These are phyloP conservation scores for Clathrus columnatus DNA, from an alignment of 768 basidiomycete genomes.

Conservation along the genomic window DNA sequence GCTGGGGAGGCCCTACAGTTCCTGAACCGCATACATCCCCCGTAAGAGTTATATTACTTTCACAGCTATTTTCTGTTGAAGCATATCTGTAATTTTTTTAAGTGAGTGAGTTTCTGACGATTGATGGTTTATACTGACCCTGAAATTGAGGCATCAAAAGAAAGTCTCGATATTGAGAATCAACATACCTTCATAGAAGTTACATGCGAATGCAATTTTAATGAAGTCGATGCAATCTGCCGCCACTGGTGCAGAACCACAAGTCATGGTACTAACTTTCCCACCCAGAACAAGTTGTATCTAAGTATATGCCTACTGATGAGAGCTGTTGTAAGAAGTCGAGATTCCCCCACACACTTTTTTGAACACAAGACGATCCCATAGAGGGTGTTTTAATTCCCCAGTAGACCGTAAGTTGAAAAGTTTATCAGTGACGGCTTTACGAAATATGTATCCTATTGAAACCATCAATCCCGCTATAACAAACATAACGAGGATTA, in stretches of 20 bases:
- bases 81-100: constrained; percentile 47
- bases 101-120: background rate
- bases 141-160: background rate
- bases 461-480: background rate
- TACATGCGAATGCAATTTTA: constrained; percentile 69
- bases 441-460: constrained; percentile 66
- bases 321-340: background rate
- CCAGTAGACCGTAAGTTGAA: constrained; percentile 65
- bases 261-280: constrained; percentile 51
- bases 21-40: constrained; percentile 61
- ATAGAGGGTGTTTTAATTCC: constrained; percentile 63
- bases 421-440: constrained; percentile 70
- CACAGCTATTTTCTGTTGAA: constrained; percentile 79
- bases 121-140: background rate
- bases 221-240: constrained; percentile 83
- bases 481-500: background rate
- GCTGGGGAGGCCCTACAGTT: constrained; percentile 73
- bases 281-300: constrained; percentile 81
- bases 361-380: constrained; percentile 85
- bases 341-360: constrained; percentile 47
- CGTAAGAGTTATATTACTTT: constrained; percentile 46
- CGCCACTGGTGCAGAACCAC: constrained; percentile 87
- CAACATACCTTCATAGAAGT: constrained; percentile 65
- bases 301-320: constrained; percentile 27
- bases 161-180: background rate